phyloP scores from a whole-genome alignment of 345 rosid genomes.

The Eucalyptus regnans region DNA sequence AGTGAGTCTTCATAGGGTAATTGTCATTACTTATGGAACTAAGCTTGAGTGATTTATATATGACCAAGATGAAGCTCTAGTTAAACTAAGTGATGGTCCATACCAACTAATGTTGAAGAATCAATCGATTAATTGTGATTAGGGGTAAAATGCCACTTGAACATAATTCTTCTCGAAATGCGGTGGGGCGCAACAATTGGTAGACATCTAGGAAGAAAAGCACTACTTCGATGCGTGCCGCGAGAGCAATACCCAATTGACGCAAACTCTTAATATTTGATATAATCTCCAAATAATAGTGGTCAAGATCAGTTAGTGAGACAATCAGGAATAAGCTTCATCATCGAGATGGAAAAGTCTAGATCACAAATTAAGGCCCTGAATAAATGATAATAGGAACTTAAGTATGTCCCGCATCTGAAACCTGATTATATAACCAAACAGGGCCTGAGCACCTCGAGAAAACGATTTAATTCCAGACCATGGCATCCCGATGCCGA shows the following conservation, averaged over 20 bases:
- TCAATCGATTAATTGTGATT: accelerated
- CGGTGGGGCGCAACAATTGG: too few species aligned
- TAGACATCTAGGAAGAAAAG: neutral
- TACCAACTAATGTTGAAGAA: too few species aligned
- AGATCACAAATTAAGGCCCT: neutral
- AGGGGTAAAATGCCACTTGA: too few species aligned
- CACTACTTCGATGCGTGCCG: accelerated
- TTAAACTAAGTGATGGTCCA: neutral
- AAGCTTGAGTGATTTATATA: neutral
- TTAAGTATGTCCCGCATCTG: neutral
- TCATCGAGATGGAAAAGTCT: neutral
- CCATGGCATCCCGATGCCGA: neutral
- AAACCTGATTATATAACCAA: neutral
- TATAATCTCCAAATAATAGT: neutral
- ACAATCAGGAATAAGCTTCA: neutral
- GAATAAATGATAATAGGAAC: neutral
- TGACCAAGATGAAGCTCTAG: neutral
- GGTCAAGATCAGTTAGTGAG: neutral
- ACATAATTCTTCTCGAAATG: too few species aligned
- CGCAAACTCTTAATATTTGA: neutral
- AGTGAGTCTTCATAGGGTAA: neutral
- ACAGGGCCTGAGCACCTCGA: neutral
- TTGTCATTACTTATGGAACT: neutral
- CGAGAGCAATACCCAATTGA: accelerated
- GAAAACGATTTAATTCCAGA: neutral